A percentile compares a stretch with the other conserved stretches of the same genome.
Conservation (phyloP, 106 monocot genomes). For the Agapanthus africanus region DNA sequence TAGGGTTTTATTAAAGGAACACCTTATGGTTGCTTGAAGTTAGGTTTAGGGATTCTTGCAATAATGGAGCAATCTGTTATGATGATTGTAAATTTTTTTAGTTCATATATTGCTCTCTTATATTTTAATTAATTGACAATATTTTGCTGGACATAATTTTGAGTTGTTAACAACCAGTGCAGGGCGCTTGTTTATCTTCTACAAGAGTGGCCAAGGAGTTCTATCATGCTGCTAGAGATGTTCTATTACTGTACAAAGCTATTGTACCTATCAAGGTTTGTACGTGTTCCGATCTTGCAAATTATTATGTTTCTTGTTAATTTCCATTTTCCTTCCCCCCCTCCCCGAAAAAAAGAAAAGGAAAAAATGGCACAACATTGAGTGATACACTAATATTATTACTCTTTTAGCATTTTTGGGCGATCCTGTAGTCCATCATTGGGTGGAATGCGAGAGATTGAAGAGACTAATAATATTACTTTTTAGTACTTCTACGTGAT, state of each 20-base stretch:
- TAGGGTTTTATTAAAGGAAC: no score
- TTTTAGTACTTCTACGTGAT: no score
- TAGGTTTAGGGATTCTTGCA: no score
- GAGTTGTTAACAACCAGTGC: constrained; percentile 46
- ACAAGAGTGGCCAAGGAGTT: constrained; percentile 78
- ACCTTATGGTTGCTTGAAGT: no score
- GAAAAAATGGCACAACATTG: constrained; percentile 1
- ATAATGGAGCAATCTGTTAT: no score
- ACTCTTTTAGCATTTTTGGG: not conserved
- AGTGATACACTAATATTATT: not conserved
- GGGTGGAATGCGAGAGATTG: no score
- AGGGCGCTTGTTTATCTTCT: constrained; percentile 91
- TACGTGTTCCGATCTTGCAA: not conserved
- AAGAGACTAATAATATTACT: no score
- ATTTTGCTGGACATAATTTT: constrained; percentile 27
- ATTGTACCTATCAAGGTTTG: constrained; percentile 79
- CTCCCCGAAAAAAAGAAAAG: no score
- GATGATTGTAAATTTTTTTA: constrained; percentile 5
- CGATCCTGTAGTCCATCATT: no score
- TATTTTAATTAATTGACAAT: not conserved
- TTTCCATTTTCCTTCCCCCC: not conserved
- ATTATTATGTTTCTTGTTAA: not conserved
- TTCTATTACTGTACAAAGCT: constrained; percentile 73
- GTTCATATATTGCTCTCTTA: not conserved
- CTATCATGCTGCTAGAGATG: constrained; percentile 95